phyloP scores from a whole-genome alignment of 768 basidiomycete species.

The Suillus subluteus region DNA sequence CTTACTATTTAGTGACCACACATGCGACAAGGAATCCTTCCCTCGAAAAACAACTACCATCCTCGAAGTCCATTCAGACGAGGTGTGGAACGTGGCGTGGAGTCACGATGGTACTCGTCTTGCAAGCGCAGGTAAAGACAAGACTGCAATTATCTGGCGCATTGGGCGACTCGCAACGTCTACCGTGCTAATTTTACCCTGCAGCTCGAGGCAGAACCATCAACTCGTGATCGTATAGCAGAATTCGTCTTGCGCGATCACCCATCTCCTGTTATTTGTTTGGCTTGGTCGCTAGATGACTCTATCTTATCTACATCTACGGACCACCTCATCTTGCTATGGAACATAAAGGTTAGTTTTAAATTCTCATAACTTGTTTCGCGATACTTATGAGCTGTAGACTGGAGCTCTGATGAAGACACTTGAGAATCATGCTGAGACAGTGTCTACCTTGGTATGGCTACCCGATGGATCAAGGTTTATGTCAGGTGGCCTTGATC shows the following conservation, averaged over 20 bases:
- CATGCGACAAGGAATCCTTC: conserved; percentile 80
- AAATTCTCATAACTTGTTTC: conserved; percentile 11
- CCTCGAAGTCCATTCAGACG: conserved; percentile 84
- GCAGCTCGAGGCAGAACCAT: conserved; percentile 51
- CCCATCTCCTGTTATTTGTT: conserved; percentile 71
- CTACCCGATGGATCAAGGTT: conserved; percentile 88
- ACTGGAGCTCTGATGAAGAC: conserved; percentile 72
- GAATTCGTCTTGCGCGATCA: conserved; percentile 75
- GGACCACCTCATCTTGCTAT: conserved; percentile 83
- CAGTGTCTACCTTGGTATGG: conserved; percentile 87
- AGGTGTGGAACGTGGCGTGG: conserved; percentile 97
- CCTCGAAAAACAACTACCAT: conserved; percentile 86
- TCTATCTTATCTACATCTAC: conserved; percentile 79
- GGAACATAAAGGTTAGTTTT: conserved; percentile 79
- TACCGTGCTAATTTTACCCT: conserved; percentile 22
- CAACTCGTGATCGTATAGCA: conserved; percentile 60
- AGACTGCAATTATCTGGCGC: conserved; percentile 87
- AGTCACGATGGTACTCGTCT: conserved; percentile 85
- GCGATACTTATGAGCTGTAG: conserved; percentile 43
- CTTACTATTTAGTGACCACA: conserved; percentile 85
- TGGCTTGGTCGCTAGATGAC: conserved; percentile 95
- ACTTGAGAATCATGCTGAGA: conserved; percentile 75
- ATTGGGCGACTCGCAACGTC: conserved; percentile 44
- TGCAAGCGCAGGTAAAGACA: conserved; percentile 89
- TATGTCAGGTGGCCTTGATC: conserved; percentile 86